Conservation (phyloP, 2,329 filamentous ascomycete genomes). For the Penicillium hordei region DNA sequence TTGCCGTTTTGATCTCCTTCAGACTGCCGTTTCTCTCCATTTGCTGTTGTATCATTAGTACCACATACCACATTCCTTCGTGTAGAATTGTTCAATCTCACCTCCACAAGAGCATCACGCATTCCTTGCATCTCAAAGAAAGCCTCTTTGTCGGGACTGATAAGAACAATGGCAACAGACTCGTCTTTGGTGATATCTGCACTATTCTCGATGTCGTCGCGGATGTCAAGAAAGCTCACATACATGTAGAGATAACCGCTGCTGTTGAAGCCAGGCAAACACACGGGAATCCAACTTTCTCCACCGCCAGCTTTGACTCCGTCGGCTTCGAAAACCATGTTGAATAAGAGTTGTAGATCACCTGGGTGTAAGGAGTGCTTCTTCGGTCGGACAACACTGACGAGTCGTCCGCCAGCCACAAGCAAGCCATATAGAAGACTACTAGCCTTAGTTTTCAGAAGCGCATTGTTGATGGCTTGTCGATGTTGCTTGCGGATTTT, state of each 20-base stretch:
- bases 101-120: slow-evolving; percentile 60
- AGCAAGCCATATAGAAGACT: slow-evolving; percentile 89
- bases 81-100: slow-evolving; percentile 28
- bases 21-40: slow-evolving; percentile 75
- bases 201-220: slow-evolving; percentile 47
- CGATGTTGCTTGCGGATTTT: slow-evolving; percentile 86
- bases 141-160: slow-evolving; percentile 87
- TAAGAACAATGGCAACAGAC: slow-evolving; percentile 83
- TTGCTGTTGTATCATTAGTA: slow-evolving; percentile 49
- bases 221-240: slow-evolving; percentile 83
- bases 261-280: slow-evolving; percentile 95
- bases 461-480: slow-evolving; percentile 78
- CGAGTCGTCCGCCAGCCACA: slow-evolving; percentile 86
- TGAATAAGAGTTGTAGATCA: slow-evolving; percentile 94
- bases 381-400: slow-evolving; percentile 91
- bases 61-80: slow-evolving; percentile 26
- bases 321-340: slow-evolving; percentile 97
- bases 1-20: slow-evolving; percentile 69
- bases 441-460: slow-evolving; percentile 74
- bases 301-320: slow-evolving; percentile 89
- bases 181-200: slow-evolving; percentile 58
- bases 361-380: slow-evolving; percentile 94
- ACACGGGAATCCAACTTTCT: slow-evolving; percentile 96
- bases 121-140: slow-evolving; percentile 85
- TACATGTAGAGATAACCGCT: slow-evolving; percentile 98